Evolutionary conservation across 1,139 yeast genomes (phyloP).

Genomic region (Zygosaccharomyces sapae): DNA sequence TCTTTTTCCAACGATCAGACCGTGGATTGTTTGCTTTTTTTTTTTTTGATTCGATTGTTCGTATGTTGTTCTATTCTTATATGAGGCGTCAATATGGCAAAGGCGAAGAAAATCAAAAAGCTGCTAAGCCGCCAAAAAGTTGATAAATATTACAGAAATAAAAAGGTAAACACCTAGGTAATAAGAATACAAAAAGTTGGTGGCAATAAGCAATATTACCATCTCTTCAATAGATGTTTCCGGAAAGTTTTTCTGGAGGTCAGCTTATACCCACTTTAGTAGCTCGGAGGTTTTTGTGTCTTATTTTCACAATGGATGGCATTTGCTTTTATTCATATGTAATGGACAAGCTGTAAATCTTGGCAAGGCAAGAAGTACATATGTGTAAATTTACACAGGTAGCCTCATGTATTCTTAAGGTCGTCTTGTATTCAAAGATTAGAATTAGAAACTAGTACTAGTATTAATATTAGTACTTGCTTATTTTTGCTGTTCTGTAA

Average conservation of each 20-base stretch:
- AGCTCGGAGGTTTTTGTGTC: not conserved
- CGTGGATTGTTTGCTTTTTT: not conserved
- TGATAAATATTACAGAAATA: constrained; percentile 1
- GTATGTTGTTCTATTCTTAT: not conserved
- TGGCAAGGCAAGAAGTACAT: not conserved
- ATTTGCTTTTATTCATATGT: not conserved
- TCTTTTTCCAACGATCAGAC: not conserved
- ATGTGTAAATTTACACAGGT: not conserved
- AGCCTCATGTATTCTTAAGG: not conserved
- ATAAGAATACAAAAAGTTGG: not conserved
- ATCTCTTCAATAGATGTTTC: no score
- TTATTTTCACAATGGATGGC: not conserved
- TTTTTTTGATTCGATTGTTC: not conserved
- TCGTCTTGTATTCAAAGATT: not conserved
- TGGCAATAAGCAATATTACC: not conserved
- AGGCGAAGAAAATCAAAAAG: not conserved
- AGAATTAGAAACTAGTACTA: not conserved
- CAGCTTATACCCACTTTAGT: no score
- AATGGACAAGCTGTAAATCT: not conserved
- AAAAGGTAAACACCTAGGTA: not conserved
- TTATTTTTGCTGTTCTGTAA: constrained; percentile 6
- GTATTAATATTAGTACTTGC: not conserved
- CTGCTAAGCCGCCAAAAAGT: not conserved
- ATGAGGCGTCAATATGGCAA: constrained; percentile 2
- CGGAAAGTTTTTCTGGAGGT: no score